phyloP scores from a whole-genome alignment of 208 protist genomes.

The Phytomonas sp. region DNA sequence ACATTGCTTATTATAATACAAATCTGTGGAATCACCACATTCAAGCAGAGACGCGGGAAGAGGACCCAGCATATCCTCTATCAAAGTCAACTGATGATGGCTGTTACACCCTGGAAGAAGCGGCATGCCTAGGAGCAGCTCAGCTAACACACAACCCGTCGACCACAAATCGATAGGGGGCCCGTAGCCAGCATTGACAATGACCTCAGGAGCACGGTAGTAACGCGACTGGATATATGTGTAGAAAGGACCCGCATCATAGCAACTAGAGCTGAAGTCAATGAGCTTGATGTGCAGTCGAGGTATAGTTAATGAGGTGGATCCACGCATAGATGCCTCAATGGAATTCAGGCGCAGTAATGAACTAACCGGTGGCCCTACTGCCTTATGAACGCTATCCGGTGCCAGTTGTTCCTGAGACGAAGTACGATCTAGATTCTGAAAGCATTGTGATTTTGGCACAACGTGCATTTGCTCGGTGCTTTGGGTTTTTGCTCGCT shows the following conservation, averaged over 20 bases:
- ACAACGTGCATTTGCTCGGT: background rate
- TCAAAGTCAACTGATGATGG: conserved; percentile 89
- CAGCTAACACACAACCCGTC: conserved; percentile 94
- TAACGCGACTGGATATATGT: conserved; percentile 91
- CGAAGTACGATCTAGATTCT: background rate
- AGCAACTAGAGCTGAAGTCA: conserved; percentile 96
- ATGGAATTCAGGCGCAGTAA: background rate
- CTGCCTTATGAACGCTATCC: background rate
- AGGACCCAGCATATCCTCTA: conserved; percentile 91
- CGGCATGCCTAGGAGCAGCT: conserved; percentile 92
- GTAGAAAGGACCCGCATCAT: conserved; percentile 75
- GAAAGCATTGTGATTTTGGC: background rate
- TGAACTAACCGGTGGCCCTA: background rate
- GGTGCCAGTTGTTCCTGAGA: background rate
- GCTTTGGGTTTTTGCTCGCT: background rate
- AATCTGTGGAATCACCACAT: conserved; percentile 22
- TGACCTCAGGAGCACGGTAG: conserved; percentile 96
- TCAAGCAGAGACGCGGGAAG: conserved; percentile 66
- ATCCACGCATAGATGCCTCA: background rate
- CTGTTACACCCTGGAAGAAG: conserved; percentile 91
- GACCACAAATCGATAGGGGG: conserved; percentile 96
- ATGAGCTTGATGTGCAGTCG: conserved; percentile 91
- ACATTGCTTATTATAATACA: conserved; percentile 34
- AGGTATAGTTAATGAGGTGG: conserved; percentile 14
- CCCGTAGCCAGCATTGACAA: conserved; percentile 88